Evolutionary conservation across 2,329 filamentous ascomycete species (phyloP).

Genomic region (Xylaria sp.): DNA sequence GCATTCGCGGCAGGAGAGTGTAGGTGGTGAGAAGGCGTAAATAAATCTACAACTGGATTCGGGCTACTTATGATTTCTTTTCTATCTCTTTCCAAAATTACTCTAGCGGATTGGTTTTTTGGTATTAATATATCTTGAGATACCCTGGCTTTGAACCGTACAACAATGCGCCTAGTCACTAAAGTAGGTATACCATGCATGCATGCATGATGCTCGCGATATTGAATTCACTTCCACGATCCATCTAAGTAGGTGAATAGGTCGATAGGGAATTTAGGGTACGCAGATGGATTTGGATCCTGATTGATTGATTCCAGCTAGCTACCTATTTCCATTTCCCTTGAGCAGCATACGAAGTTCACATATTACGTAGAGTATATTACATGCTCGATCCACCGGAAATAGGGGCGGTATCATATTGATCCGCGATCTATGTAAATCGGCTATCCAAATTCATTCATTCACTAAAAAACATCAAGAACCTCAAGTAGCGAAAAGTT

Average conservation of each 20-base stretch:
- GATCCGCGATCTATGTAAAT: not conserved
- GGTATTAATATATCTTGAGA: conserved; percentile 19
- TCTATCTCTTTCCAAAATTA: not conserved
- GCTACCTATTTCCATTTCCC: no score
- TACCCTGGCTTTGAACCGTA: conserved; percentile 20
- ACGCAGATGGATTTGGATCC: not conserved
- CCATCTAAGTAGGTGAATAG: not conserved
- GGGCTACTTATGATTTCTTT: not conserved
- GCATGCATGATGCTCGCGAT: not conserved
- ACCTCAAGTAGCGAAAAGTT: not conserved
- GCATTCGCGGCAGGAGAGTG: conserved; percentile 43
- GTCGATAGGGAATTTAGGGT: not conserved
- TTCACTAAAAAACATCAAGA: not conserved
- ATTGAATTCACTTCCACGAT: not conserved
- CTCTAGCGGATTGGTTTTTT: not conserved
- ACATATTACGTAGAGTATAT: no score
- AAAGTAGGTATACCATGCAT: not conserved
- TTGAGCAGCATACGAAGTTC: no score
- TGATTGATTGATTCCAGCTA: no score
- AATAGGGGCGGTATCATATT: not conserved
- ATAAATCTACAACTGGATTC: not conserved
- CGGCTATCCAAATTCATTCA: no score
- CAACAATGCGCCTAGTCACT: not conserved
- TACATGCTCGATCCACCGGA: no score
- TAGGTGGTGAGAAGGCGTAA: conserved; percentile 38